These are phyloP conservation scores for Phenoliferia sp. DNA, from an alignment of 1,284 basidiomycete genomes.

Conservation along the genomic window DNA sequence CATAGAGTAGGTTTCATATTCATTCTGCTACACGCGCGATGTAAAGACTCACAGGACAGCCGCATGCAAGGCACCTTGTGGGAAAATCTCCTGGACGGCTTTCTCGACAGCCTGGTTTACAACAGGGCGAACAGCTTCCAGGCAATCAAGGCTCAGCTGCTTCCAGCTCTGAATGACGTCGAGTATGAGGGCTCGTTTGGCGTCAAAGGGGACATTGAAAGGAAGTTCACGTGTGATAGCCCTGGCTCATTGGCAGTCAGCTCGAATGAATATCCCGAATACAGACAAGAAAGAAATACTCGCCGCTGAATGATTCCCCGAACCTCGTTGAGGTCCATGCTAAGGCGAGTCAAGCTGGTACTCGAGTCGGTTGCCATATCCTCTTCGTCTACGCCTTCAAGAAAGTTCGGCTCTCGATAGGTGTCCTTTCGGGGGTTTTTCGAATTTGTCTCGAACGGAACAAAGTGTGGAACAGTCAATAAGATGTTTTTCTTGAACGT, in stretches of 20 bases:
- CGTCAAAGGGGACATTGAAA: neutral
- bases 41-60: neutral
- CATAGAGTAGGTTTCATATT: neutral
- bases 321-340: neutral
- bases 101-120: neutral
- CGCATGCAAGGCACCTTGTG: neutral
- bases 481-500: constrained; percentile 11
- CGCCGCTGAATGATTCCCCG: neutral
- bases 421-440: neutral
- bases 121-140: neutral
- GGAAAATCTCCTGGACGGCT: neutral
- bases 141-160: neutral
- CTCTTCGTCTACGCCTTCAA: neutral
- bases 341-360: neutral
- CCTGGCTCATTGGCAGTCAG: neutral
- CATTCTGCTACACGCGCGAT: neutral
- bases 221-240: neutral
- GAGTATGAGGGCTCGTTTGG: neutral
- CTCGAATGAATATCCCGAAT: neutral
- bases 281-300: neutral
- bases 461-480: constrained; percentile 8
- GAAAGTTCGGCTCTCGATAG: neutral
- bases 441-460: constrained; percentile 10
- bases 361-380: neutral
- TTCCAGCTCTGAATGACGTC: neutral